Evolutionary conservation across 352 stramenopile genomes (phyloP).

Genomic region (Pythium dissimile): DNA sequence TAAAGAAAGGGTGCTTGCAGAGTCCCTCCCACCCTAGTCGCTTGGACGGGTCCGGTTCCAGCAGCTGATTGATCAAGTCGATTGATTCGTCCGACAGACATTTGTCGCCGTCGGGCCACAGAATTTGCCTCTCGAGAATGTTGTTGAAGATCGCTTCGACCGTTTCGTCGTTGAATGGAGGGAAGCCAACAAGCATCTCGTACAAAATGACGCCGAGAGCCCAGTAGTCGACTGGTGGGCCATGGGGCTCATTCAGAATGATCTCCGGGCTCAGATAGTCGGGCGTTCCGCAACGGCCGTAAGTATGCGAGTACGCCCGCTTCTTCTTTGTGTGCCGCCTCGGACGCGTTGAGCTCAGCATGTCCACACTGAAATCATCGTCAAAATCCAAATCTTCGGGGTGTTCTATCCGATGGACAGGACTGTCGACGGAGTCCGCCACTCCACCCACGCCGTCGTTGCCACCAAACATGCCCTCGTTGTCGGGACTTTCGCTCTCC

Average conservation of each 20-base stretch:
- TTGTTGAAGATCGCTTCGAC: constrained; percentile 87
- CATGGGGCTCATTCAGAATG: constrained; percentile 64
- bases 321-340: constrained; percentile 38
- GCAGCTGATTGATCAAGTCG: constrained; percentile 77
- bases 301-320: constrained; percentile 43
- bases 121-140: constrained; percentile 78
- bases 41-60: constrained; percentile 63
- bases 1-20: constrained; percentile 64
- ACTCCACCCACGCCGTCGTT: no score
- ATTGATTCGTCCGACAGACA: constrained; percentile 76
- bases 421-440: no score
- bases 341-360: constrained; percentile 8
- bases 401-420: constrained; percentile 1
- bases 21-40: constrained; percentile 73
- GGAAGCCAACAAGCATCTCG: constrained; percentile 87
- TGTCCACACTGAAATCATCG: constrained; percentile 21
- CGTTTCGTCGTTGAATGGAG: constrained; percentile 88
- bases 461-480: constrained; percentile 17
- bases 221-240: constrained; percentile 86
- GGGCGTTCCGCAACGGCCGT: constrained; percentile 78
- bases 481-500: constrained; percentile 23
- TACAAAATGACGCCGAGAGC: constrained; percentile 90
- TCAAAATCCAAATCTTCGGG: constrained; percentile 22
- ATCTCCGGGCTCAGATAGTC: constrained; percentile 90
- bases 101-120: constrained; percentile 88